Percentiles rank a stretch among this genome's conserved stretches.
These are phyloP conservation scores for Hypoxylon sp. DNA, from an alignment of 2,329 filamentous ascomycete genomes.

Conservation along the genomic window DNA sequence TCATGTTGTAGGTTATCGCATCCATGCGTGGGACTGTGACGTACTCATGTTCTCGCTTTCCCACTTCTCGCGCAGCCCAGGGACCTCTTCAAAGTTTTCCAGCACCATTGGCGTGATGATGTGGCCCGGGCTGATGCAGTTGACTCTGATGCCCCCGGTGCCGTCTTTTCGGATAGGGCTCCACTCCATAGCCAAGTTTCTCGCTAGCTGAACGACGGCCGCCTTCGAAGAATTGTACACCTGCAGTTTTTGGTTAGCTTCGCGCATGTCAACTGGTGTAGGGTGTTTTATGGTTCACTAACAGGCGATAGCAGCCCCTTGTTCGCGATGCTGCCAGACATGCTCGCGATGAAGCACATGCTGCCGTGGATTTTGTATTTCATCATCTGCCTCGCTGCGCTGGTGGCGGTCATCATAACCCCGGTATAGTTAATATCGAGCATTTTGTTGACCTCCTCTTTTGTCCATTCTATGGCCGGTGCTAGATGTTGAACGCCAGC, in stretches of 20 bases:
- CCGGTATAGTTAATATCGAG: slow-evolving; percentile 78
- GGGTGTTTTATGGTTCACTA: too few species aligned
- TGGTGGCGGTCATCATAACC: slow-evolving; percentile 76
- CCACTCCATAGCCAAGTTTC: slow-evolving; percentile 75
- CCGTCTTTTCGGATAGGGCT: slow-evolving; percentile 58
- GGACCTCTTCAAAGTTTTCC: slow-evolving; percentile 75
- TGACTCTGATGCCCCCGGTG: slow-evolving; percentile 72
- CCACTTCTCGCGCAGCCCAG: slow-evolving; percentile 71
- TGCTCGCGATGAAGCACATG: slow-evolving; percentile 69
- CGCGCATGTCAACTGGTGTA: too few species aligned
- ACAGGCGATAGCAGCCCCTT: slow-evolving; percentile 72
- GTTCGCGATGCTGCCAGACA: slow-evolving; percentile 65
- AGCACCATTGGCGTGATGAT: slow-evolving; percentile 80
- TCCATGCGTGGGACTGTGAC: too few species aligned
- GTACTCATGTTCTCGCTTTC: slow-evolving; percentile 81
- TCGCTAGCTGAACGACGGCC: slow-evolving; percentile 71
- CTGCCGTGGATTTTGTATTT: slow-evolving; percentile 64
- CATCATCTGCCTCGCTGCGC: slow-evolving; percentile 74
- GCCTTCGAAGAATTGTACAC: slow-evolving; percentile 79
- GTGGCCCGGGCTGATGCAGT: slow-evolving; percentile 76
- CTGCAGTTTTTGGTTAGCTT: too few species aligned
- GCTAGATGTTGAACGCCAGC: slow-evolving; percentile 77
- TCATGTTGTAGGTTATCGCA: too few species aligned
- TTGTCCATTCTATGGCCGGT: slow-evolving; percentile 75
- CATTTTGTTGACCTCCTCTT: slow-evolving; percentile 70